phyloP scores from a whole-genome alignment of 2,329 filamentous ascomycete genomes.

The Sordariomycetes sp. region DNA sequence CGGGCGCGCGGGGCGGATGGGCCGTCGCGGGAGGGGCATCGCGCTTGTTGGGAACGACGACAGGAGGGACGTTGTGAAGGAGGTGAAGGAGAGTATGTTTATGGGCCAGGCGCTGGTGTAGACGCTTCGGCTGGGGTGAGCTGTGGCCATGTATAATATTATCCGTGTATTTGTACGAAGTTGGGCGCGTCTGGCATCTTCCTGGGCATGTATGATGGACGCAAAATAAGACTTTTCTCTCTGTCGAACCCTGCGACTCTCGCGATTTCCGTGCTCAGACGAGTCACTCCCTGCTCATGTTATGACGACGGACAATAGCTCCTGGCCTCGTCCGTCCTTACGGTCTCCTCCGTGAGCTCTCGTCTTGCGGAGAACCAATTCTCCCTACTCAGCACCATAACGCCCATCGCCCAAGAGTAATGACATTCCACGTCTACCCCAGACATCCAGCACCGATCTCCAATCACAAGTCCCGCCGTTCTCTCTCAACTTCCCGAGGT shows the following conservation, averaged over 20 bases:
- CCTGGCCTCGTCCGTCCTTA: too few species aligned
- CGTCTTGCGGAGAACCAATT: too few species aligned
- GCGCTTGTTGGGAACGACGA: slow-evolving; percentile 86
- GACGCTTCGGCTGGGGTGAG: background rate
- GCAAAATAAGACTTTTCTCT: background rate
- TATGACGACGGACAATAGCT: too few species aligned
- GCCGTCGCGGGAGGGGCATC: slow-evolving; percentile 73
- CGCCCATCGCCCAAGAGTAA: too few species aligned
- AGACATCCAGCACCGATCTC: too few species aligned
- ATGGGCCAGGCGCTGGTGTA: slow-evolving; percentile 67
- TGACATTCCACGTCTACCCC: too few species aligned
- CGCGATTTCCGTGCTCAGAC: too few species aligned
- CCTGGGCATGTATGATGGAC: background rate
- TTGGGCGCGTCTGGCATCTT: background rate
- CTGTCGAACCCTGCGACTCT: background rate
- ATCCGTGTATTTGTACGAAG: background rate
- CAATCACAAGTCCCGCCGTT: too few species aligned
- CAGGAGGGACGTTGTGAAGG: slow-evolving; percentile 76
- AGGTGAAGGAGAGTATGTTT: slow-evolving; percentile 84
- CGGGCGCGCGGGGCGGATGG: slow-evolving; percentile 86
- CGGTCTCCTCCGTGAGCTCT: too few species aligned
- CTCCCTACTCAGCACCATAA: too few species aligned
- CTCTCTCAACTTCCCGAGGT: too few species aligned
- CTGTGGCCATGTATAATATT: background rate
- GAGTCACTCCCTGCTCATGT: too few species aligned